A percentile compares a stretch with the other conserved stretches of the same genome.
phyloP scores from a whole-genome alignment of 2,329 filamentous ascomycete genomes.

The Beauveria brongniartii region DNA sequence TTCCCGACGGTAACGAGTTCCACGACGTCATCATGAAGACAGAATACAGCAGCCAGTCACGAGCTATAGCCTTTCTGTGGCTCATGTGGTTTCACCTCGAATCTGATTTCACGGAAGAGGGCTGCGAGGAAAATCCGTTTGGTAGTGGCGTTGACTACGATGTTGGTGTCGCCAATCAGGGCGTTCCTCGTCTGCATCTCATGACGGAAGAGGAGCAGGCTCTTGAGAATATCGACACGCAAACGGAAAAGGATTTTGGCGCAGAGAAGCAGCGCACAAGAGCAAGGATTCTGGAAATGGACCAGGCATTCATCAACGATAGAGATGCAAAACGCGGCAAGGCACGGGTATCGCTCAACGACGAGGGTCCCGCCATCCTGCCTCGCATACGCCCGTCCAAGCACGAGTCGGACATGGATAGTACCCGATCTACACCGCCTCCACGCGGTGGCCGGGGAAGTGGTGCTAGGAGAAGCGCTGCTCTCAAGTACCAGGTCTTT shows the following conservation, averaged over 20 bases:
- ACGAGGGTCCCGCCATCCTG: constrained; percentile 51
- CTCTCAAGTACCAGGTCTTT: constrained; percentile 51
- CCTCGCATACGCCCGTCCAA: constrained; percentile 56
- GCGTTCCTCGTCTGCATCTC: constrained; percentile 57
- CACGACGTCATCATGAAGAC: constrained; percentile 94
- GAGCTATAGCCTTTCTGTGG: constrained; percentile 88
- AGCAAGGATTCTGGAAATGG: constrained; percentile 65
- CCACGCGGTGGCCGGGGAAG: constrained; percentile 23
- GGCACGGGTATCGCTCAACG: constrained; percentile 30
- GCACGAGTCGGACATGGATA: constrained; percentile 43
- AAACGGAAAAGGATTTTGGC: constrained; percentile 62
- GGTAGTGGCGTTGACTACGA: constrained; percentile 62
- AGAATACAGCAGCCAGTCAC: constrained; percentile 70
- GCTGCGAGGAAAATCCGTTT: constrained; percentile 85
- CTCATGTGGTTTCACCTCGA: constrained; percentile 99
- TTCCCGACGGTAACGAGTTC: constrained; percentile 77
- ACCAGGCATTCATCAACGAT: constrained; percentile 60
- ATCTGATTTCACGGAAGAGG: constrained; percentile 85
- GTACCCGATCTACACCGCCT: constrained; percentile 35
- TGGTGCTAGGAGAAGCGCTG: constrained; percentile 31
- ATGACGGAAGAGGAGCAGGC: constrained; percentile 59
- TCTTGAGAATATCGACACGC: constrained; percentile 66
- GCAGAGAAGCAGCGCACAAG: constrained; percentile 66
- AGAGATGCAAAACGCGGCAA: constrained; percentile 51
- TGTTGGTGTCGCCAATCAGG: constrained; percentile 57